A percentile compares a stretch with the other conserved stretches of the same genome.
Conservation (phyloP, 495 filamentous ascomycete species). For the Neurospora discreta region DNA sequence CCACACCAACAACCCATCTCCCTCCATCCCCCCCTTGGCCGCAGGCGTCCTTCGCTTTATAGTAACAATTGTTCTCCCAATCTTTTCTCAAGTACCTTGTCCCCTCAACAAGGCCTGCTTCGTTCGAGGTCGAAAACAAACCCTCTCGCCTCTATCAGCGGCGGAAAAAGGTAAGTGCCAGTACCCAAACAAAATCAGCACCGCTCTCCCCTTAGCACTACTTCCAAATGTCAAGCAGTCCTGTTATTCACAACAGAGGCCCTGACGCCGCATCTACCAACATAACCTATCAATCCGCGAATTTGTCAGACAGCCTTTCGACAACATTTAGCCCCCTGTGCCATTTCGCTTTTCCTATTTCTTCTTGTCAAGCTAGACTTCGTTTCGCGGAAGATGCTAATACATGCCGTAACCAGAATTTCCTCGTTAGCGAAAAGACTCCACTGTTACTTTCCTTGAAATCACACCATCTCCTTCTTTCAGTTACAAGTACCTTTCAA, state of each 20-base stretch:
- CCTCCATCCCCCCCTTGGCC: constrained; percentile 26
- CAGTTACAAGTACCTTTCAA: not conserved
- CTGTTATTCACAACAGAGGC: not conserved
- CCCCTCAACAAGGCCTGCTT: not conserved
- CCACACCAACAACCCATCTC: constrained; percentile 25
- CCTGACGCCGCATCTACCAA: not conserved
- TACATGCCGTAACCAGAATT: not conserved
- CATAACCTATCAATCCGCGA: not conserved
- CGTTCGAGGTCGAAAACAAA: not conserved
- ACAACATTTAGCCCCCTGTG: not conserved
- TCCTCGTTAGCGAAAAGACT: not conserved
- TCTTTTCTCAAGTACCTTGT: not conserved
- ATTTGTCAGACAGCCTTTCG: not conserved
- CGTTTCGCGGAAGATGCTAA: not conserved
- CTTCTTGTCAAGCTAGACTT: not conserved
- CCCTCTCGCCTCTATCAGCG: not conserved
- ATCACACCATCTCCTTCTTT: not conserved
- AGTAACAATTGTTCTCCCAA: constrained; percentile 26
- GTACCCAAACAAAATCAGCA: not conserved
- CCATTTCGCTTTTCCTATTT: not conserved
- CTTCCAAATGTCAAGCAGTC: not conserved
- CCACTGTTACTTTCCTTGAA: not conserved
- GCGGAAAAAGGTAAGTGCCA: not conserved
- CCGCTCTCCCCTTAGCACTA: not conserved
- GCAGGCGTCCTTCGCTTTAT: constrained; percentile 44